Conservation (phyloP, 805 yeast genomes). For the Yarrowia deformans region DNA sequence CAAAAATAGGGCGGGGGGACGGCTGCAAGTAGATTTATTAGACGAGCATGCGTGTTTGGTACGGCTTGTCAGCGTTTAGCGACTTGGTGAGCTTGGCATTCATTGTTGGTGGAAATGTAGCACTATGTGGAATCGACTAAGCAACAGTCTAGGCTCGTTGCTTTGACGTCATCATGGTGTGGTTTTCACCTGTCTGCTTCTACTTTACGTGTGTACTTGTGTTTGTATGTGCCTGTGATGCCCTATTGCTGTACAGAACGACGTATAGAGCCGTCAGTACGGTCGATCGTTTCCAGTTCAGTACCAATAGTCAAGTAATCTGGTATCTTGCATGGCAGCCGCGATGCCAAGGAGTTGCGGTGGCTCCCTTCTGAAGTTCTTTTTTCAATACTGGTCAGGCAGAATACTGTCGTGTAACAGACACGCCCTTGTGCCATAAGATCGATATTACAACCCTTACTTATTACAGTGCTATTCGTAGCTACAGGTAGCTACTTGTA, state of each 20-base stretch:
- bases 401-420: too few relatives aligned
- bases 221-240: too few relatives aligned
- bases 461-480: not conserved
- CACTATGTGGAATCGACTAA: not conserved
- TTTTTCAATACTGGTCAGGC: too few relatives aligned
- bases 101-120: not conserved
- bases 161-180: slow-evolving; percentile 10
- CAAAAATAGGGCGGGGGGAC: not conserved
- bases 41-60: slow-evolving; percentile 11
- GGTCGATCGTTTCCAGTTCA: too few relatives aligned
- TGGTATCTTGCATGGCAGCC: not conserved
- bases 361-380: too few relatives aligned
- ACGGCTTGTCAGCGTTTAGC: slow-evolving; percentile 9
- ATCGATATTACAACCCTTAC: not conserved
- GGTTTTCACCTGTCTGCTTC: not conserved
- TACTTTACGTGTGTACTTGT: too few relatives aligned
- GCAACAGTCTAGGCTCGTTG: not conserved
- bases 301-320: too few relatives aligned
- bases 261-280: not conserved
- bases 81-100: not conserved
- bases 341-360: too few relatives aligned
- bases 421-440: too few relatives aligned
- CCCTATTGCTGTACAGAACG: not conserved
- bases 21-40: slow-evolving; percentile 18
- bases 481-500: not conserved